Conservation (phyloP, 164 flowering plant genomes). For the Santalum album region DNA sequence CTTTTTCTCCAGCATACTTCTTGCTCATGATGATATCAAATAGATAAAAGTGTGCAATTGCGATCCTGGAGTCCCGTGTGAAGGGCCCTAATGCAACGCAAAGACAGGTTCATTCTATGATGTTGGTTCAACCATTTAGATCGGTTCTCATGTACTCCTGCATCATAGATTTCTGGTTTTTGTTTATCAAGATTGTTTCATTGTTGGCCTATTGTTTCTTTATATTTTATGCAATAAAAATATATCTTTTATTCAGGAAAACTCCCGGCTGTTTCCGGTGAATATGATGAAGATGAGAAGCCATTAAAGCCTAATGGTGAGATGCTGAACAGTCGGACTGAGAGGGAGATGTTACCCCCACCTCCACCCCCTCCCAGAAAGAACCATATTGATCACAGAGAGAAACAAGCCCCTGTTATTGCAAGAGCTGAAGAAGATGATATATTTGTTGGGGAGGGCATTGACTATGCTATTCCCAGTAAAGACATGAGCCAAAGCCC, state of each 20-base stretch:
- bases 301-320: constrained; percentile 33
- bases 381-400: constrained; percentile 35
- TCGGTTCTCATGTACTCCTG: too few relatives aligned
- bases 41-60: too few relatives aligned
- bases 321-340: constrained; percentile 32
- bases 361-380: constrained; percentile 66
- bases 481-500: constrained; percentile 81
- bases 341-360: constrained; percentile 40
- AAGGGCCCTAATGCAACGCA: too few relatives aligned
- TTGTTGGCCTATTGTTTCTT: neutral
- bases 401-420: constrained; percentile 44
- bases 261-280: constrained; percentile 35
- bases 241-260: constrained; percentile 38
- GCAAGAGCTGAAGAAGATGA: constrained; percentile 75
- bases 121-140: too few relatives aligned
- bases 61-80: too few relatives aligned
- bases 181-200: neutral
- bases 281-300: constrained; percentile 57
- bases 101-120: too few relatives aligned
- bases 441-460: constrained; percentile 88
- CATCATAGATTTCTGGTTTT: too few relatives aligned
- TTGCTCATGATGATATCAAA: too few relatives aligned
- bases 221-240: neutral
- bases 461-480: constrained; percentile 62
- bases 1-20: too few relatives aligned